Base-by-base conservation (phyloP, 1,284 basidiomycete genomes). In the Exobasidium rhododendri region DNA sequence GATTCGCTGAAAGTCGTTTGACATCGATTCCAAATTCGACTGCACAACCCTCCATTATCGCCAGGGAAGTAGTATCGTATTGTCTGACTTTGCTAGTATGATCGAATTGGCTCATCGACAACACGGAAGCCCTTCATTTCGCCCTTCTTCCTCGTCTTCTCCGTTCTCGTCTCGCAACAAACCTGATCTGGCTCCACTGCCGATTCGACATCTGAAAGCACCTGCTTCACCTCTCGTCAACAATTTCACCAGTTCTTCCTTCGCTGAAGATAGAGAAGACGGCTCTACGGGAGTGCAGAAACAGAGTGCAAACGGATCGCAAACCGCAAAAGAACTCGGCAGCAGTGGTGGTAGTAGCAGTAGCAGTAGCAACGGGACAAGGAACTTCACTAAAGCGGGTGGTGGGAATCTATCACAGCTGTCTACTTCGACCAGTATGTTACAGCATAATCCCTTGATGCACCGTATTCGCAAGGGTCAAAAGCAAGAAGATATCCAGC, bases 391-490 rank as follows among this genome's bases (percentile, higher is more conserved):
- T 3, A n/a, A 17, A 24, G 28, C 47, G 13, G 26, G 26, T 4
- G 26, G 26, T 4, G 47, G 26, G 3, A 5, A 26, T 20, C 5
- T 26, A 5, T 24, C 35, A 17, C 35, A 7, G 7, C 17, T 40
- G 17, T 40, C 35, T 40, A 40, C 17, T 10, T 40, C 35, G 35
- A 40, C 7, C 35, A 40, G 35, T 40, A 20, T 7, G 47, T 7
- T 31, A 20, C 47, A 50, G 47, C 20, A 7, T 14, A 50, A 24
- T 31, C 47, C 47, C 7, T 55, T 40, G 17, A 40, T 45, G 17
- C 56, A 59, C 17, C 58, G 58, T 32, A 57, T 59, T 32, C 56
- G 56, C 17, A 57, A 46, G 28, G 56, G 56, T 4, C 56, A 57
- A 28, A 57, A 31, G 30, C 40, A 11, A 20, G 56, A 57, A 24